phyloP scores from a whole-genome alignment of 1,284 basidiomycete genomes.

The Xerocomus nothofagi region DNA sequence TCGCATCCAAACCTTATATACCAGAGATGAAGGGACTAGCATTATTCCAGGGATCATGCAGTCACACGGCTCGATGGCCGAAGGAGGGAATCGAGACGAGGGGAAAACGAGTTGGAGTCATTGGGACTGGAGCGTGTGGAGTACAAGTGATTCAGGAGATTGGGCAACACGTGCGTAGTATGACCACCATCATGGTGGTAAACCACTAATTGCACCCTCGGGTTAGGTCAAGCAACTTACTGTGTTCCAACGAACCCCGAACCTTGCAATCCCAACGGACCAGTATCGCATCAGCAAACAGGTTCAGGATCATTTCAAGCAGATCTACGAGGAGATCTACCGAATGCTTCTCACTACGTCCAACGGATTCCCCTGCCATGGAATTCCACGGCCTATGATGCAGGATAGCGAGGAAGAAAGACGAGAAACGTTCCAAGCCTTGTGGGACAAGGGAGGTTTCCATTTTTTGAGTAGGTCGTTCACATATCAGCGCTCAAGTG shows the following conservation, averaged over 20 bases:
- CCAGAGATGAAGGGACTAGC: conserved; percentile 14
- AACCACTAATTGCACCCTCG: not conserved
- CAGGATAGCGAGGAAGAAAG: conserved; percentile 16
- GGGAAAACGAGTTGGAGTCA: conserved; percentile 14
- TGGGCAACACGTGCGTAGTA: conserved; percentile 15
- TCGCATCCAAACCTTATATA: conserved; percentile 7
- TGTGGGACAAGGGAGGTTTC: conserved; percentile 17
- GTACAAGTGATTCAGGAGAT: conserved; percentile 19
- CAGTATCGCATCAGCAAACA: conserved; percentile 8
- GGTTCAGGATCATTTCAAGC: conserved; percentile 18
- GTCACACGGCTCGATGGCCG: conserved; percentile 17
- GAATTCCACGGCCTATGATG: conserved; percentile 12
- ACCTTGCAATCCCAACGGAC: conserved; percentile 17
- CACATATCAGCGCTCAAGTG: too few relatives aligned
- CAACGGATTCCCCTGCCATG: not conserved
- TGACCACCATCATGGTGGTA: too few relatives aligned
- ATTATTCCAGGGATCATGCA: conserved; percentile 11
- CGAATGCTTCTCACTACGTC: conserved; percentile 6
- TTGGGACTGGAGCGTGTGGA: conserved; percentile 19
- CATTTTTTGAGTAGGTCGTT: conserved; percentile 13
- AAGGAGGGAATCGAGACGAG: conserved; percentile 6
- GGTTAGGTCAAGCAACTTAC: conserved; percentile 14
- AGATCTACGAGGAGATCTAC: conserved; percentile 10
- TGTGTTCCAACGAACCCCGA: conserved; percentile 23
- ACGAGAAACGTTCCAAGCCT: not conserved